Conservation (phyloP, 768 basidiomycete species). For the Heimioporus sp. region DNA sequence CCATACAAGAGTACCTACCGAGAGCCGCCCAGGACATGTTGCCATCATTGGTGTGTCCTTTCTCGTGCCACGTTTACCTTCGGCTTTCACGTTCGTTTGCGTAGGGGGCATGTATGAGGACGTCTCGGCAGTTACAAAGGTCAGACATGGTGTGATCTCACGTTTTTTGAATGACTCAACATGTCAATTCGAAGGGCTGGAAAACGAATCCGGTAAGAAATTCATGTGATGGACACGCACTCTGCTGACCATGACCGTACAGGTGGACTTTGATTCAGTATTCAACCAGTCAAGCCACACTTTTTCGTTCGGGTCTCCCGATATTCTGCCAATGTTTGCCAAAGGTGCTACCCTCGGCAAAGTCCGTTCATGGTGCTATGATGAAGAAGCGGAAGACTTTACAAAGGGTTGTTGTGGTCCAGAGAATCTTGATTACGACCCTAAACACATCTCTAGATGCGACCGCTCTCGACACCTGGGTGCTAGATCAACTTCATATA, state of each 20-base stretch:
- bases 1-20: slow-evolving; percentile 85
- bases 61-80: background rate
- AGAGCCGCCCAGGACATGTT: slow-evolving; percentile 86
- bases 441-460: slow-evolving; percentile 50
- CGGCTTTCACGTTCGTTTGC: slow-evolving; percentile 1
- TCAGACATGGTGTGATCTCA: slow-evolving; percentile 23
- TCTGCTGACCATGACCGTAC: slow-evolving; percentile 5
- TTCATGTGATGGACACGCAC: background rate
- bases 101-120: slow-evolving; percentile 90
- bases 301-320: slow-evolving; percentile 84
- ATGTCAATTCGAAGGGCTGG: slow-evolving; percentile 57
- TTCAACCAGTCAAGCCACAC: slow-evolving; percentile 80
- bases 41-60: slow-evolving; percentile 68
- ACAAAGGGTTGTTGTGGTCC: slow-evolving; percentile 57
- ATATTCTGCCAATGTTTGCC: slow-evolving; percentile 86
- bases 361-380: slow-evolving; percentile 74
- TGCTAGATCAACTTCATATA: slow-evolving; percentile 60
- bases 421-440: background rate
- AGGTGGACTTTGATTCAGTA: slow-evolving; percentile 82
- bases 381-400: slow-evolving; percentile 80
- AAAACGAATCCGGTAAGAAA: slow-evolving; percentile 71
- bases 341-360: slow-evolving; percentile 68
- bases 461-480: slow-evolving; percentile 75
- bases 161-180: slow-evolving; percentile 4
- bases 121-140: slow-evolving; percentile 85